phyloP scores from a whole-genome alignment of 257 asterid species.

The Cynanchum wilfordii region DNA sequence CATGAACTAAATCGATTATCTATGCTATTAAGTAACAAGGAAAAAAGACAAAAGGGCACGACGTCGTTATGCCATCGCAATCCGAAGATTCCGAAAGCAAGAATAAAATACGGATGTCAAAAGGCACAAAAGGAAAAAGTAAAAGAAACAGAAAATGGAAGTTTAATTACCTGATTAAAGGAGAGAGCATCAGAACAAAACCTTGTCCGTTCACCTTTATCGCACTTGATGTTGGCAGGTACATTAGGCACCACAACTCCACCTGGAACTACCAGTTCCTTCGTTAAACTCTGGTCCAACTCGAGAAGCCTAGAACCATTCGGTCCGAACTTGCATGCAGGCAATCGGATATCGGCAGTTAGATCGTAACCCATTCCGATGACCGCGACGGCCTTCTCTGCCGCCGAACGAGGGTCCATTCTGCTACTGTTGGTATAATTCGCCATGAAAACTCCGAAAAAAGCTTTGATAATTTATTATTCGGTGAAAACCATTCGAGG shows the following conservation, averaged over 20 bases:
- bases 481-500: not conserved
- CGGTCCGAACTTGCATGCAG: conserved; percentile 78
- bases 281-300: conserved; percentile 44
- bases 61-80: not conserved
- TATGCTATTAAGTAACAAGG: too few relatives aligned
- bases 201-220: conserved; percentile 93
- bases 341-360: conserved; percentile 58
- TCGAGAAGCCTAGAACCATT: conserved; percentile 59
- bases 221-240: conserved; percentile 74
- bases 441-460: not conserved
- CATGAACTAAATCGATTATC: not conserved
- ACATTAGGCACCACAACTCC: conserved; percentile 62
- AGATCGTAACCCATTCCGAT: conserved; percentile 88
- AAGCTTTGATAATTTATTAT: not conserved
- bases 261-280: conserved; percentile 71
- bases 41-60: not conserved
- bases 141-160: not conserved
- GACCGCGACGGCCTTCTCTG: conserved; percentile 82
- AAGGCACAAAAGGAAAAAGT: not conserved
- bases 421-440: conserved; percentile 4
- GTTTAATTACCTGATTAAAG: conserved; percentile 56
- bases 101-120: not conserved
- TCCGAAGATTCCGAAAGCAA: not conserved
- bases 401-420: conserved; percentile 79
- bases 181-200: conserved; percentile 82